Evolutionary conservation across 2,329 filamentous ascomycete genomes (phyloP).

Genomic region (Fusarium stilboides): DNA sequence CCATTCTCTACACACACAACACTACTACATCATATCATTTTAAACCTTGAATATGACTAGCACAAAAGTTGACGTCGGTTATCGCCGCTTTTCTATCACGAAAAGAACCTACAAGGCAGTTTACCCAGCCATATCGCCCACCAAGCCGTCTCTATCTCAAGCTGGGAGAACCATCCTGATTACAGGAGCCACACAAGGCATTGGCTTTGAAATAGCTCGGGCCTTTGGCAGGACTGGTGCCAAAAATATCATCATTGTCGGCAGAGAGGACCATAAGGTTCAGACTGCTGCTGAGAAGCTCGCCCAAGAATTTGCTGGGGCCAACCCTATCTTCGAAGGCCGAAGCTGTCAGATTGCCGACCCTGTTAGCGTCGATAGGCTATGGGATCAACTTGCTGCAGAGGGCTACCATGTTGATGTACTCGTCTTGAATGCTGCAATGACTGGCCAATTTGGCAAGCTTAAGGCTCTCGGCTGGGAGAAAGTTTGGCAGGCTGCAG

Average conservation of each 20-base stretch:
- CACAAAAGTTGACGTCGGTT: background rate
- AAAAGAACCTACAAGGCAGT: background rate
- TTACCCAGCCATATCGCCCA: constrained; percentile 7
- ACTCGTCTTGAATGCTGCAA: constrained; percentile 7
- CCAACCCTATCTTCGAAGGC: background rate
- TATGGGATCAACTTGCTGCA: background rate
- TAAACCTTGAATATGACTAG: background rate
- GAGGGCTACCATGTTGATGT: background rate
- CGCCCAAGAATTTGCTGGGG: background rate
- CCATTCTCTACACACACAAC: background rate
- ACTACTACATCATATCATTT: background rate
- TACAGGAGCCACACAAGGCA: constrained; percentile 5
- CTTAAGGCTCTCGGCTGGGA: constrained; percentile 2
- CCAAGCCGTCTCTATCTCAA: constrained; percentile 4
- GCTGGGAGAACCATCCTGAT: constrained; percentile 8
- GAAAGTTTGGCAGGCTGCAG: constrained; percentile 7
- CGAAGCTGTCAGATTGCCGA: background rate
- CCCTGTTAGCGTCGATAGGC: constrained; percentile 1
- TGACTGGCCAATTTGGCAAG: constrained; percentile 10
- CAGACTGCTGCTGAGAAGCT: constrained; percentile 1
- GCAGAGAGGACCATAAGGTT: background rate
- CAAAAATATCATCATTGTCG: background rate
- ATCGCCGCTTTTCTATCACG: background rate
- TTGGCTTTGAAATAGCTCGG: constrained; percentile 2
- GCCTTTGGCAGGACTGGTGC: background rate